Percentiles rank a stretch among this genome's conserved stretches.
phyloP scores from a whole-genome alignment of 768 basidiomycete genomes.

The Gelatoporia subvermispora region DNA sequence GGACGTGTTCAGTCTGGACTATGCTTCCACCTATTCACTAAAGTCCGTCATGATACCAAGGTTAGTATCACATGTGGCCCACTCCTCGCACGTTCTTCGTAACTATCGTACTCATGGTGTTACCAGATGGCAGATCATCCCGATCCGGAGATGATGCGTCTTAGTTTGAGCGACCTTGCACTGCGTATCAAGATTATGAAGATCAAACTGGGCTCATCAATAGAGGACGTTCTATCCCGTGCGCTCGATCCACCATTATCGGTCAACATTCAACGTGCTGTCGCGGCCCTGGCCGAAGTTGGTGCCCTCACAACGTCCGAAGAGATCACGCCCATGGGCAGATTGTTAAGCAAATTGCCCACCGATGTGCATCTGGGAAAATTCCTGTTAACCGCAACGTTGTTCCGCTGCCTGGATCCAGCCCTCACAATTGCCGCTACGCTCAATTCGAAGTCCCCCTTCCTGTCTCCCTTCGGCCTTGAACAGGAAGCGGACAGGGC shows the following conservation, averaged over 20 bases:
- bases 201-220: conserved; percentile 74
- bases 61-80: conserved; percentile 30
- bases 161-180: conserved; percentile 89
- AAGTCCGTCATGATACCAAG: conserved; percentile 75
- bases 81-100: not conserved
- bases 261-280: conserved; percentile 85
- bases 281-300: conserved; percentile 89
- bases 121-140: conserved; percentile 82
- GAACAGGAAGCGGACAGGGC: conserved; percentile 85
- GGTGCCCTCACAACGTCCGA: conserved; percentile 80
- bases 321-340: conserved; percentile 93
- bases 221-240: conserved; percentile 83
- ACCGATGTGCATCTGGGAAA: conserved; percentile 96
- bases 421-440: conserved; percentile 95
- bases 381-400: conserved; percentile 77
- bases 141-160: conserved; percentile 90
- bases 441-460: conserved; percentile 90
- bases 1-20: conserved; percentile 87
- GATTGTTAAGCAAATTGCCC: conserved; percentile 84
- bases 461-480: conserved; percentile 81
- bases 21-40: conserved; percentile 96
- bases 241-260: conserved; percentile 87
- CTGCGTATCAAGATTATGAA: conserved; percentile 93
- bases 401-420: conserved; percentile 89
- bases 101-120: not conserved